Base-by-base conservation (phyloP, 1,284 basidiomycete species). In the Sporisorium graminicola region DNA sequence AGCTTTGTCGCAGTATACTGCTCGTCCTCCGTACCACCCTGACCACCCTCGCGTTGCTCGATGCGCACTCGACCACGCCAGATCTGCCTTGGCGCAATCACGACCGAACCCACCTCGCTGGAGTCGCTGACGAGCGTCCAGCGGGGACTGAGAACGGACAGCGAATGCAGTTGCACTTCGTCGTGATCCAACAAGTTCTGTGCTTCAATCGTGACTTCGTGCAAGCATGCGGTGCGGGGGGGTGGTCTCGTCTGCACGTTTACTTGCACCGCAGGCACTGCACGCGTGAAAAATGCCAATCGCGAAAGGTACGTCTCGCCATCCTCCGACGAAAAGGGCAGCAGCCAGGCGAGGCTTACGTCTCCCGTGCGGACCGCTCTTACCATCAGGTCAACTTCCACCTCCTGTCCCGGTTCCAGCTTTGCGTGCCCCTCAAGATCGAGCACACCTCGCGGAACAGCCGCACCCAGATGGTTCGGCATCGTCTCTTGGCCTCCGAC, bases 381-480 rank as follows among this genome's bases (percentile, higher is more conserved):
- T 6, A 81, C 31, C 1, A 56, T 8, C 14, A 77, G 16, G 1
- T 13, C 12, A 5, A 55, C 55, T 31, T 74, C 56, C 2, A 53
- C 43, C 49, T 79, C 67, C 31, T 79, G 57, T 2, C 73, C 79
- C 26, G 73, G 51, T 3, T 46, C 42, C 1, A 81, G 47, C 44
- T 14, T 10, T 1, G 26, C 40, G 0, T 40, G 37, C 2, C 44
- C 58, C 2, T 64, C 52, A 0, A 5, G 3, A 12, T 56, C 60
- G 27, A 69, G 10, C 0, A 76, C 44, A 3, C 6, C 16, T 20
- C 65, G 44, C 0, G 69, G 62, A 1, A 5, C 14, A 5, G 43
- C 31, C 49, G 82, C 64, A 0, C 80, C 66, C 6, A 78, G 65
- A 1, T 80, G 72, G 13, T 88, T 82, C 8, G 64, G 54, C 22